Conservation (phyloP, 2,329 filamentous ascomycete species). For the Alternaria gaisen region DNA sequence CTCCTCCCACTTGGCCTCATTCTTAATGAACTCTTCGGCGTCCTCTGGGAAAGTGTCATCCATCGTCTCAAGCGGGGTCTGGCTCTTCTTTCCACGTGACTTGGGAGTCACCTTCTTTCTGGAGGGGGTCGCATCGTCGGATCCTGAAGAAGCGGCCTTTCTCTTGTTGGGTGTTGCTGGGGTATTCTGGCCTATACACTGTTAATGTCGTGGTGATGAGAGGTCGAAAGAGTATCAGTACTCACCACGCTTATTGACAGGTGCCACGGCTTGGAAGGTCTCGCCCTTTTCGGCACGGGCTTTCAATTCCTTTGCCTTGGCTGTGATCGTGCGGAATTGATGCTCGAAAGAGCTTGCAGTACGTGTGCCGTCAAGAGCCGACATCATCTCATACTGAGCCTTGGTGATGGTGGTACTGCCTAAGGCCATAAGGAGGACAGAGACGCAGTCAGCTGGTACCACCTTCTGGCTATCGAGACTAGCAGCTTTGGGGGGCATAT, state of each 20-base stretch:
- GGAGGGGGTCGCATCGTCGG: conserved; percentile 18
- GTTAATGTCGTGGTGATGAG: conserved; percentile 6
- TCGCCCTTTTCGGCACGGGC: conserved; percentile 36
- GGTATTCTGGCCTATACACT: conserved; percentile 9
- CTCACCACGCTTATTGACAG: conserved; percentile 37
- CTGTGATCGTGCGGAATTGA: conserved; percentile 33
- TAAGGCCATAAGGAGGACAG: conserved; percentile 30
- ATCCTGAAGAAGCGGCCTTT: conserved; percentile 17
- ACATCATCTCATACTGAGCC: conserved; percentile 41
- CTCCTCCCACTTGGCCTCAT: conserved; percentile 18
- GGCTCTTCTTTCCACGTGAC: conserved; percentile 21
- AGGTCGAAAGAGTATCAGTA: background rate
- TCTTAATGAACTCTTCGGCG: conserved; percentile 23
- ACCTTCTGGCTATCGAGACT: conserved; percentile 21
- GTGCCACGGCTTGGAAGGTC: conserved; percentile 31
- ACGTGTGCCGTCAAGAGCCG: conserved; percentile 34
- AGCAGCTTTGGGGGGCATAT: conserved; percentile 28
- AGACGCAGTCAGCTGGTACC: conserved; percentile 33
- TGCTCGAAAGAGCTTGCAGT: conserved; percentile 40
- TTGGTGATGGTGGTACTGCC: conserved; percentile 25
- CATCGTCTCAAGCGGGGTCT: background rate
- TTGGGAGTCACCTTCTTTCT: conserved; percentile 35
- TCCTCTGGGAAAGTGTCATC: conserved; percentile 18
- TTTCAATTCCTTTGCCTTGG: conserved; percentile 42
- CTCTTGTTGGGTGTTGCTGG: conserved; percentile 14